Conservation (phyloP, 768 basidiomycete genomes). For the Epithele typhae region DNA sequence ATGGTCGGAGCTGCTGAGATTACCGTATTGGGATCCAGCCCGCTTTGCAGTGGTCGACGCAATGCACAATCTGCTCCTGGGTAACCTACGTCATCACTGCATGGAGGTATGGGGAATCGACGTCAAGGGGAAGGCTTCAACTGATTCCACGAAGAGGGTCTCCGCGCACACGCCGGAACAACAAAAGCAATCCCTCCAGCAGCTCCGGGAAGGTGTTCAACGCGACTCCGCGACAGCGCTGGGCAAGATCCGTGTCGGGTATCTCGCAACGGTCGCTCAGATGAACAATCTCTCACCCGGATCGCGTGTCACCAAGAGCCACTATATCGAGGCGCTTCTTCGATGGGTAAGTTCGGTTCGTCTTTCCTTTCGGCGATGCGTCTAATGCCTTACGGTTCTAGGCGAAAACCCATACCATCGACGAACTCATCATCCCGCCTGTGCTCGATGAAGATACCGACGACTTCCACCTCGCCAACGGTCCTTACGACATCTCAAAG, state of each 20-base stretch:
- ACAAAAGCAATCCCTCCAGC: not conserved
- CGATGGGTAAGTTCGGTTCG: not conserved
- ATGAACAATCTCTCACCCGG: not conserved
- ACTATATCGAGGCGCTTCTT: not conserved
- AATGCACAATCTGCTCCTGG: constrained; percentile 39
- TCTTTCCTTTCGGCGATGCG: not conserved
- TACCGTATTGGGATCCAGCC: constrained; percentile 38
- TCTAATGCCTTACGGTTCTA: not conserved
- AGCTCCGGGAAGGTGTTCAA: not conserved
- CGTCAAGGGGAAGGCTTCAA: constrained; percentile 12
- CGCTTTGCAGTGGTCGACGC: constrained; percentile 30
- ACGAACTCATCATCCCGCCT: not conserved
- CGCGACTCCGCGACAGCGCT: not conserved
- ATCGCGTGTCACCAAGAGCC: not conserved
- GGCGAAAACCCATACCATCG: not conserved
- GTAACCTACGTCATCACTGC: constrained; percentile 30
- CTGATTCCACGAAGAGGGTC: not conserved
- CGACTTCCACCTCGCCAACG: not conserved
- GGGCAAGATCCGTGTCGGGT: not conserved
- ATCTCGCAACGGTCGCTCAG: not conserved
- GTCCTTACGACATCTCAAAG: not conserved
- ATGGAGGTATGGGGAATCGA: constrained; percentile 18
- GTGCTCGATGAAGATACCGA: not conserved
- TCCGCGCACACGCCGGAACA: not conserved
- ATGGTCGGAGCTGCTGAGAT: constrained; percentile 26